Evolutionary conservation across 2,329 filamentous ascomycete genomes (phyloP).

Genomic region (Colletotrichum zoysiae): DNA sequence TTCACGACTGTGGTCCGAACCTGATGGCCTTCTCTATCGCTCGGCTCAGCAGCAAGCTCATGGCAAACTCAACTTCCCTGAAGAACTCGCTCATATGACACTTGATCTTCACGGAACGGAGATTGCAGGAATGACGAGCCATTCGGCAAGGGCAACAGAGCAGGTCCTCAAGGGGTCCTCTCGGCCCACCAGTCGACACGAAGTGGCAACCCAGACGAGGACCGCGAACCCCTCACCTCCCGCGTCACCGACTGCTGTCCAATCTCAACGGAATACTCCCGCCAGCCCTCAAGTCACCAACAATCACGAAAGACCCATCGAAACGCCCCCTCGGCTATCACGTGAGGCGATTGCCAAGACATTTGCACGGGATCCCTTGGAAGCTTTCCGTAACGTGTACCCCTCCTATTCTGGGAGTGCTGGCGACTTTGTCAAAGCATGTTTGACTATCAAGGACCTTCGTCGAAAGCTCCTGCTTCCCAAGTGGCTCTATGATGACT

Average conservation of each 20-base stretch:
- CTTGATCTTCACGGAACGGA: slow-evolving; percentile 18
- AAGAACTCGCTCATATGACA: slow-evolving; percentile 20
- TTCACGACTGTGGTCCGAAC: slow-evolving; percentile 27
- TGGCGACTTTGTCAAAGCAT: slow-evolving; percentile 59
- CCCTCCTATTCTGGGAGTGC: slow-evolving; percentile 56
- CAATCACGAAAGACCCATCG: neutral
- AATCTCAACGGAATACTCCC: neutral
- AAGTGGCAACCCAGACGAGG: neutral
- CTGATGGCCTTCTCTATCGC: slow-evolving; percentile 31
- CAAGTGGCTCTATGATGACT: slow-evolving; percentile 65
- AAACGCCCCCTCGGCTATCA: neutral
- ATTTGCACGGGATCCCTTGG: slow-evolving; percentile 49
- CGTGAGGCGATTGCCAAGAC: neutral
- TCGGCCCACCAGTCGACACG: neutral
- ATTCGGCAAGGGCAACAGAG: slow-evolving; percentile 1
- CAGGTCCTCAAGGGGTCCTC: neutral
- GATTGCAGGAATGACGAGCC: neutral
- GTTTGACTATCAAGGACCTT: slow-evolving; percentile 58
- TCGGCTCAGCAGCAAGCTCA: neutral
- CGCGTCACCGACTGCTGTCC: neutral
- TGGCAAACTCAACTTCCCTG: slow-evolving; percentile 23
- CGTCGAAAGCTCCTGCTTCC: slow-evolving; percentile 51
- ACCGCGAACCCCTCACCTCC: neutral
- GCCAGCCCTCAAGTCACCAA: slow-evolving; percentile 1
- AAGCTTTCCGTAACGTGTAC: slow-evolving; percentile 57